phyloP scores from a whole-genome alignment of 2,329 filamentous ascomycete species.

The Claviceps spartinae region DNA sequence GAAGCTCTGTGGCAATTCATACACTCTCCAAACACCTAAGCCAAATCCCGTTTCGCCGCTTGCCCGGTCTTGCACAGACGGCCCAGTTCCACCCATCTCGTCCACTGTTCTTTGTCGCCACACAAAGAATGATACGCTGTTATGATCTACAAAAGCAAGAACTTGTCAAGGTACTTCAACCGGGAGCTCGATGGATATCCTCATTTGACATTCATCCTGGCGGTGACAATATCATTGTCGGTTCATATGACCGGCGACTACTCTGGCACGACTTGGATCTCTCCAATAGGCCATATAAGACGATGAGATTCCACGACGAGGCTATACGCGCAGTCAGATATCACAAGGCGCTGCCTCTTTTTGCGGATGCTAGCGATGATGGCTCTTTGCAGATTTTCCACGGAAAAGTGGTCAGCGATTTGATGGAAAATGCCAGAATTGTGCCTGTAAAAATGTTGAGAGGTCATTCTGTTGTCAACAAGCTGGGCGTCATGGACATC shows the following conservation, averaged over 20 bases:
- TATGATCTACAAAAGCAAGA: slow-evolving; percentile 90
- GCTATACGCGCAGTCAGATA: slow-evolving; percentile 83
- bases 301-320: slow-evolving; percentile 83
- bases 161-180: slow-evolving; percentile 83
- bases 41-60: slow-evolving; percentile 77
- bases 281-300: slow-evolving; percentile 84
- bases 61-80: slow-evolving; percentile 65
- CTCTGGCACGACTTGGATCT: slow-evolving; percentile 97
- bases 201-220: slow-evolving; percentile 86
- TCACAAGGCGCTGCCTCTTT: slow-evolving; percentile 71
- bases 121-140: slow-evolving; percentile 80
- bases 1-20: slow-evolving; percentile 80
- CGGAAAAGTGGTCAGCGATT: slow-evolving; percentile 83
- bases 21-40: slow-evolving; percentile 90
- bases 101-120: slow-evolving; percentile 91
- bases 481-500: slow-evolving; percentile 81
- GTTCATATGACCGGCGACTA: slow-evolving; percentile 84
- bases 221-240: slow-evolving; percentile 87
- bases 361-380: slow-evolving; percentile 91
- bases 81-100: slow-evolving; percentile 90
- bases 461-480: slow-evolving; percentile 75
- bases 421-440: slow-evolving; percentile 93
- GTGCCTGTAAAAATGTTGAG: slow-evolving; percentile 89
- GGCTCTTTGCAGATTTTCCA: slow-evolving; percentile 94
- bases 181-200: slow-evolving; percentile 86